Evolutionary conservation across 1,284 basidiomycete species (phyloP), one percentile per base, ranked within the genome.

Genomic region (Mycena sp.): DNA sequence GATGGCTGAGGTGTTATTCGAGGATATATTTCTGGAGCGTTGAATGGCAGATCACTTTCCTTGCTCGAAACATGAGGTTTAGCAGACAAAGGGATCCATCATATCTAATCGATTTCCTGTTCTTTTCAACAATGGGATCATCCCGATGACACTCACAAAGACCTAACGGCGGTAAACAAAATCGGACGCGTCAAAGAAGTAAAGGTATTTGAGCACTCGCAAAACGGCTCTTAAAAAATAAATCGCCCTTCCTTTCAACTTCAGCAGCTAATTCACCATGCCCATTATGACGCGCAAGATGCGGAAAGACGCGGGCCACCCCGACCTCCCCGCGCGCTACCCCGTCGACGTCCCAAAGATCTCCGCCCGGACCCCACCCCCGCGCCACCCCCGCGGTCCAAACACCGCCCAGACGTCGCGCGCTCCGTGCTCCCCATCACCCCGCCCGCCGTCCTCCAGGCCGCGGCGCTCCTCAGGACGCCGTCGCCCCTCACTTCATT

Each of bases 21-120:
- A n/a, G n/a, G n/a, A n/a, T n/a, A n/a, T n/a, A n/a, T n/a, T n/a
- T n/a, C n/a, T n/a, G n/a, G n/a, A n/a, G n/a, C n/a, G n/a, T n/a
- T n/a, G n/a, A n/a, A n/a, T n/a, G n/a, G n/a, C n/a, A n/a, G n/a
- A n/a, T n/a, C n/a, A n/a, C n/a, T n/a, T n/a, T n/a, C n/a, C n/a
- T n/a, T n/a, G n/a, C n/a, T n/a, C n/a, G n/a, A n/a, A n/a, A n/a
- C n/a, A n/a, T n/a, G n/a, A n/a, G n/a, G n/a, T n/a, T n/a, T n/a
- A n/a, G n/a, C n/a, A 35, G 32, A 49, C 54, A 62, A 62, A 62
- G 54, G 60, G 60, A 57, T 62, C 53, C 53, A 62, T 62, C 53
- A 57, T 29, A 62, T 62, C 46, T 62, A 29, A 62, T 57, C 60
- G 43, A 61, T 62, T 43, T n/a, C 26, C 28, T 6, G 38, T 12